These are phyloP conservation scores for Proliferodiscus dingleyae DNA, from an alignment of 2,329 filamentous ascomycete species.

Conservation along the genomic window DNA sequence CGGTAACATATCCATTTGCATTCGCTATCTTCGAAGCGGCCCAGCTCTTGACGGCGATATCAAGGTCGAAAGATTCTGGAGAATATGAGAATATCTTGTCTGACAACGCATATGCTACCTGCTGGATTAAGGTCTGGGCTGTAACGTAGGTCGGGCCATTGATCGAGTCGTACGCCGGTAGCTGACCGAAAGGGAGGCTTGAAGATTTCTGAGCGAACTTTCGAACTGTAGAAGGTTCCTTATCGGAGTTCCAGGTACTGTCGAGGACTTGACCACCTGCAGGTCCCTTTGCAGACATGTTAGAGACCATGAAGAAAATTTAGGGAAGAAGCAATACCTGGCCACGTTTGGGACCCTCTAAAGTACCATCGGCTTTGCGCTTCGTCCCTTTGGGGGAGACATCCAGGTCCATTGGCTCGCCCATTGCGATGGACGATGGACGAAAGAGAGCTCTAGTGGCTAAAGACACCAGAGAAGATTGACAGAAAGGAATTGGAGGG, in stretches of 20 bases:
- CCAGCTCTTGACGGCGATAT: constrained; percentile 79
- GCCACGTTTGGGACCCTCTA: constrained; percentile 15
- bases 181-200: constrained; percentile 53
- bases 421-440: constrained; percentile 25
- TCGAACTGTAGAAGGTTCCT: constrained; percentile 20
- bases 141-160: constrained; percentile 88
- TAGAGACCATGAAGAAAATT: not conserved
- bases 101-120: constrained; percentile 89
- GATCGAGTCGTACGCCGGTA: constrained; percentile 55
- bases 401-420: constrained; percentile 25
- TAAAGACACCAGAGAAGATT: not conserved
- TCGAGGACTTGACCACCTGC: constrained; percentile 23
- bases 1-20: constrained; percentile 73
- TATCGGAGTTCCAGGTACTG: constrained; percentile 29
- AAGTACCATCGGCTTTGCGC: constrained; percentile 24
- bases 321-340: constrained; percentile 9
- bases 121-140: constrained; percentile 88
- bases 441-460: not conserved
- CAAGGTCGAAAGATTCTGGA: constrained; percentile 86
- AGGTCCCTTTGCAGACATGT: constrained; percentile 20
- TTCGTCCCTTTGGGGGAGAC: constrained; percentile 21
- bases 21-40: constrained; percentile 65
- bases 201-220: constrained; percentile 38
- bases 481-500: not conserved
- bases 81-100: constrained; percentile 98